phyloP scores from a whole-genome alignment of 345 rosid species.

The Fremontodendron californicum region DNA sequence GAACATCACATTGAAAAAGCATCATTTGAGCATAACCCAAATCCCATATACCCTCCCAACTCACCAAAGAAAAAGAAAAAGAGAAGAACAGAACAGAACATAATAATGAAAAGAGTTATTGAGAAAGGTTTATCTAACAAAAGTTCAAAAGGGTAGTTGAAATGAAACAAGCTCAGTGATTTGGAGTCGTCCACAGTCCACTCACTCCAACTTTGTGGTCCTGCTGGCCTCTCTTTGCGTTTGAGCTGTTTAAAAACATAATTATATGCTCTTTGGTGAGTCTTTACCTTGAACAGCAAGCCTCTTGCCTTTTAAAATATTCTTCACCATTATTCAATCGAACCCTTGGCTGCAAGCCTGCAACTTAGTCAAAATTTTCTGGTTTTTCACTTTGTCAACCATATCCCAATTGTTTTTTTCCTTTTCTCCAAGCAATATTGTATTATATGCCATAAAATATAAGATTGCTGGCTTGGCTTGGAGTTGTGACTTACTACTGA shows the following conservation, averaged over 20 bases:
- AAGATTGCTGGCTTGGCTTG: neutral
- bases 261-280: neutral
- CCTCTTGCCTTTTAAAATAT: neutral
- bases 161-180: neutral
- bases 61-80: neutral
- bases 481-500: neutral
- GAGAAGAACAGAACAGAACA: neutral
- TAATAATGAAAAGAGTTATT: neutral
- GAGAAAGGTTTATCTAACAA: conserved; percentile 15
- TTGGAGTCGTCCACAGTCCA: neutral
- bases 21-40: conserved; percentile 1
- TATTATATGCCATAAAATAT: neutral
- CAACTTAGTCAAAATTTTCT: neutral
- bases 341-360: neutral
- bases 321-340: neutral
- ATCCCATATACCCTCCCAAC: neutral
- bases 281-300: conserved; percentile 1
- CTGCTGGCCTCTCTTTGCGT: neutral
- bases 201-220: neutral
- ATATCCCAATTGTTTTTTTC: neutral
- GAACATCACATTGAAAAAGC: neutral
- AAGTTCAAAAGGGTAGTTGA: neutral
- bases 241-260: neutral
- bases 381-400: neutral
- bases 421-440: neutral